phyloP scores from a whole-genome alignment of 345 rosid species.

The Salix exigua region DNA sequence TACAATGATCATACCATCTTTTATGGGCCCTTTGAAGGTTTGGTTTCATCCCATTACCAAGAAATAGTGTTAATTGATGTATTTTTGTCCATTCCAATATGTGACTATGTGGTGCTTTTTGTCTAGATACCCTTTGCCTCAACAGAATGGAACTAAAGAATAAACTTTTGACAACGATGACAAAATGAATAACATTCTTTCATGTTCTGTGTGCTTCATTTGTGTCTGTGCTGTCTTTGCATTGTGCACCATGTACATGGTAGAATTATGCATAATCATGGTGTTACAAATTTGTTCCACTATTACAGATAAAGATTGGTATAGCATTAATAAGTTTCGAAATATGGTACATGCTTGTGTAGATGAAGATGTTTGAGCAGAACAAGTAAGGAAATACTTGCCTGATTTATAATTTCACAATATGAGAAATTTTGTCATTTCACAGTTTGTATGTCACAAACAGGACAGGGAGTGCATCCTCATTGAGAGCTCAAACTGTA shows the following conservation, averaged over 20 bases:
- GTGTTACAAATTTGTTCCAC: neutral
- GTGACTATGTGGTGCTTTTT: neutral
- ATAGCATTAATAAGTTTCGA: neutral
- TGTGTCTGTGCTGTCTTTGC: neutral
- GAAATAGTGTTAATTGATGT: neutral
- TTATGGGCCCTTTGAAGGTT: slow-evolving; percentile 96
- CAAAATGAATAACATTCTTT: neutral
- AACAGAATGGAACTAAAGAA: neutral
- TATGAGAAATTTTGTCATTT: neutral
- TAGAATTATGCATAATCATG: neutral
- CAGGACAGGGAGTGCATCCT: neutral
- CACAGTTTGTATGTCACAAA: neutral
- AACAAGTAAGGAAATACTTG: neutral
- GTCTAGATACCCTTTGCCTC: neutral
- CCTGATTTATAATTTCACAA: neutral
- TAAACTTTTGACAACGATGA: neutral
- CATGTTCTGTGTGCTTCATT: neutral
- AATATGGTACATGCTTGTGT: neutral
- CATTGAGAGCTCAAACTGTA: neutral
- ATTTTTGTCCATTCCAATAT: neutral
- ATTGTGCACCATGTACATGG: neutral
- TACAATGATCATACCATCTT: slow-evolving; percentile 60
- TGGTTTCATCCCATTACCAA: slow-evolving; percentile 5
- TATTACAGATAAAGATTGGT: neutral
- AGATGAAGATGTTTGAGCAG: neutral